Conservation (phyloP, 106 monocot species). For the Alisma plantagoaquatica region DNA sequence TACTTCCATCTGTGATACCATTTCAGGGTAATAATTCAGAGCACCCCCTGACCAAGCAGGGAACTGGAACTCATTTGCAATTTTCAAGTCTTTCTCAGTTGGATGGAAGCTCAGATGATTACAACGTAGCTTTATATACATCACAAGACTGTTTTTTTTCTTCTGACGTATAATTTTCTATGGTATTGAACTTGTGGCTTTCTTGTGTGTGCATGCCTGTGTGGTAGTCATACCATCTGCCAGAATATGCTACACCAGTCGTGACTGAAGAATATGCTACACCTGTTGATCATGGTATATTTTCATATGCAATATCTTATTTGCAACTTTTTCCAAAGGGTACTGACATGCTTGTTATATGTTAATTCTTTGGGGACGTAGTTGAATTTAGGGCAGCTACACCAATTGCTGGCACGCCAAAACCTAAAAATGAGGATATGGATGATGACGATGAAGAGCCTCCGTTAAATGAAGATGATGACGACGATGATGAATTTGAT, state of each 20-base stretch:
- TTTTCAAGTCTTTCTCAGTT: constrained; percentile 51
- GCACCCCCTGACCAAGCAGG: too few relatives aligned
- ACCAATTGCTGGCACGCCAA: constrained; percentile 54
- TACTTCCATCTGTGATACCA: too few relatives aligned
- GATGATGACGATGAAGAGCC: constrained; percentile 74
- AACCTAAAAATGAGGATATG: constrained; percentile 34
- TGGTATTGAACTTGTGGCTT: constrained; percentile 1
- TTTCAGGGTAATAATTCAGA: too few relatives aligned
- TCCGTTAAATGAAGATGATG: constrained; percentile 87
- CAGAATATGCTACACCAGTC: constrained; percentile 39
- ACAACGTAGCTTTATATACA: constrained; percentile 46
- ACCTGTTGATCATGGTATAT: constrained; percentile 50
- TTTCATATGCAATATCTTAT: background rate
- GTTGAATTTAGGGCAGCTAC: constrained; percentile 49
- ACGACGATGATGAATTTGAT: too few relatives aligned
- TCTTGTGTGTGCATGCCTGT: constrained; percentile 6
- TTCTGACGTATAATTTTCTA: background rate
- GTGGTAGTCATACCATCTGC: constrained; percentile 40
- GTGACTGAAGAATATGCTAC: constrained; percentile 69
- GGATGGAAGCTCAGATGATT: constrained; percentile 75
- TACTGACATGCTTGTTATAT: background rate
- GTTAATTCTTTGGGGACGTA: background rate
- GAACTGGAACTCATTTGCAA: too few relatives aligned
- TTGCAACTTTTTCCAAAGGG: background rate
- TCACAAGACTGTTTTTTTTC: background rate